Evolutionary conservation across 2,329 filamentous ascomycete genomes (phyloP).

Genomic region (Botrytis hyacinthi): DNA sequence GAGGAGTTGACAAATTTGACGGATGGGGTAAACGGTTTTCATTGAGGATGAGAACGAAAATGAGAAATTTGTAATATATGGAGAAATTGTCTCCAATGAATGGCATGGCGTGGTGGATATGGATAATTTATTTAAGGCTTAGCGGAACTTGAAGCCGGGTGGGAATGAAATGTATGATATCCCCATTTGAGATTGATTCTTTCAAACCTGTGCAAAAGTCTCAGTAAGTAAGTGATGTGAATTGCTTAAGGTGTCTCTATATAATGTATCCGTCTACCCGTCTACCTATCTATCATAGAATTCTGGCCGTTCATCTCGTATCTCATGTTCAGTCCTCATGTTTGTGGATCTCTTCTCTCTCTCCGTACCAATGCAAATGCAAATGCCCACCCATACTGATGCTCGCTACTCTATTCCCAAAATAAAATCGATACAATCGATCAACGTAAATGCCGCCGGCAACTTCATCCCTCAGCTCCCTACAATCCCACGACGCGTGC

Average conservation of each 20-base stretch:
- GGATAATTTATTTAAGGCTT: not conserved
- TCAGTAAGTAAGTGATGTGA: not conserved
- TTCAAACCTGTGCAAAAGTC: not conserved
- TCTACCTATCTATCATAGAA: not conserved
- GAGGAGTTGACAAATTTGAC: conserved; percentile 71
- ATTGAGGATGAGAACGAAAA: conserved; percentile 9
- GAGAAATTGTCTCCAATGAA: not conserved
- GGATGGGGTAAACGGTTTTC: conserved; percentile 28
- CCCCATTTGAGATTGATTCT: not conserved
- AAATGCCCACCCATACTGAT: not conserved
- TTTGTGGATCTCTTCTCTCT: not conserved
- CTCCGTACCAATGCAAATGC: not conserved
- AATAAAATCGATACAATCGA: not conserved
- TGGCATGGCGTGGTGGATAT: not conserved
- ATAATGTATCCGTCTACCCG: not conserved
- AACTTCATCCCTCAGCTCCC: not conserved
- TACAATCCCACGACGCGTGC: not conserved
- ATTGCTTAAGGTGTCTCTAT: not conserved
- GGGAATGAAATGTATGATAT: conserved; percentile 7
- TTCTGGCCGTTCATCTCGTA: not conserved
- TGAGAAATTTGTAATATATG: conserved; percentile 14
- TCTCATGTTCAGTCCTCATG: not conserved
- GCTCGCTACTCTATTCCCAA: not conserved
- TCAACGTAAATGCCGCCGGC: not conserved
- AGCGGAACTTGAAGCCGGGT: not conserved